Percentiles rank a stretch among this genome's conserved stretches.
phyloP scores from a whole-genome alignment of 2,329 filamentous ascomycete genomes.

The Aspergillus tanneri region DNA sequence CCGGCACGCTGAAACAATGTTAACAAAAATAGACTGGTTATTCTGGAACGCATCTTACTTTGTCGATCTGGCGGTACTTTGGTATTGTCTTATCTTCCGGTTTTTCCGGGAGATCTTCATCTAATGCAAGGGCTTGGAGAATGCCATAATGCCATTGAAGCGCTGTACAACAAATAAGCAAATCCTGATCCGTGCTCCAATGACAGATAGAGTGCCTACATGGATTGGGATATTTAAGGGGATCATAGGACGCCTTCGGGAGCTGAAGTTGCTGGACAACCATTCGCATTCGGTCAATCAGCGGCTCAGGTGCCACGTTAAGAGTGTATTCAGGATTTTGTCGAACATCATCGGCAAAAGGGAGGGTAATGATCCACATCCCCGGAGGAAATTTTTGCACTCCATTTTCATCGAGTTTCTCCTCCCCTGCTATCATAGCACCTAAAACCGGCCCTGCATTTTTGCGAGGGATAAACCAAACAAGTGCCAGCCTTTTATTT shows the following conservation, averaged over 20 bases:
- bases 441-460: slow-evolving; percentile 79
- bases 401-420: slow-evolving; percentile 63
- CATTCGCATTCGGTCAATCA: slow-evolving; percentile 78
- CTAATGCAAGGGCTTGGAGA: slow-evolving; percentile 83
- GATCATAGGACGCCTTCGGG: slow-evolving; percentile 80
- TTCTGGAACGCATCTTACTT: slow-evolving; percentile 45
- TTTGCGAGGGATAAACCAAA: slow-evolving; percentile 81
- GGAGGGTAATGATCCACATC: slow-evolving; percentile 83
- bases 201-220: slow-evolving; percentile 28
- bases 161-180: slow-evolving; percentile 39
- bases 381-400: slow-evolving; percentile 75
- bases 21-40: too few species aligned
- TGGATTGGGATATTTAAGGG: slow-evolving; percentile 85
- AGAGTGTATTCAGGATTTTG: slow-evolving; percentile 64
- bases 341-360: slow-evolving; percentile 85
- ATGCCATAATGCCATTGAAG: slow-evolving; percentile 98
- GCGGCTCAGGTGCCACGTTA: slow-evolving; percentile 62
- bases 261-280: slow-evolving; percentile 85
- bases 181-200: neutral
- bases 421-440: slow-evolving; percentile 74
- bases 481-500: slow-evolving; percentile 76
- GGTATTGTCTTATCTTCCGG: slow-evolving; percentile 78
- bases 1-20: slow-evolving; percentile 63
- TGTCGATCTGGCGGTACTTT: slow-evolving; percentile 83
- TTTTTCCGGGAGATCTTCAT: slow-evolving; percentile 79